Evolutionary conservation across 495 filamentous ascomycete species (phyloP).

Genomic region (Hypomontagnella monticulosa): DNA sequence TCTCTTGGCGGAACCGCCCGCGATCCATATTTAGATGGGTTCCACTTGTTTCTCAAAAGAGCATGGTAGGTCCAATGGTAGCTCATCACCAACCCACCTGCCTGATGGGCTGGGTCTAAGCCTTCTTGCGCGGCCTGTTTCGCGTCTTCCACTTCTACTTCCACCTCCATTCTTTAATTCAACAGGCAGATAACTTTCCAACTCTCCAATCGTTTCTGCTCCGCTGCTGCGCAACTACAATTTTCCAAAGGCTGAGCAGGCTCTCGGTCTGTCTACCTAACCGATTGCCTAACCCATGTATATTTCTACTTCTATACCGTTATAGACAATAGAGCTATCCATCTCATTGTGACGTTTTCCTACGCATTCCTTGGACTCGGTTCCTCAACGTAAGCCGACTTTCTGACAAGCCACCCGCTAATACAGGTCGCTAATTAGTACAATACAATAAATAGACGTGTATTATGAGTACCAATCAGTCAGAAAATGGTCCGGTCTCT

Average conservation of each 20-base stretch:
- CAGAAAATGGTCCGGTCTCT: conserved; percentile 32
- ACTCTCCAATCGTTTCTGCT: not conserved
- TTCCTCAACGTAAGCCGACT: conserved; percentile 23
- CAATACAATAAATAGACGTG: conserved; percentile 6
- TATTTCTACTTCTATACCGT: conserved; percentile 7
- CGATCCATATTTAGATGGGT: too few species aligned
- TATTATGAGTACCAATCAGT: conserved; percentile 43
- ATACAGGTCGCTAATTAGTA: not conserved
- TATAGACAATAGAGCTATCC: conserved; percentile 22
- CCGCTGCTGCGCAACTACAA: conserved; percentile 14
- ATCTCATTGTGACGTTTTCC: conserved; percentile 6
- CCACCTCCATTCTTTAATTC: too few species aligned
- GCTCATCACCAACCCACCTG: conserved; percentile 25
- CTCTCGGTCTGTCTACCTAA: conserved; percentile 32
- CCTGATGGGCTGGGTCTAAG: conserved; percentile 17
- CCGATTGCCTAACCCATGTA: conserved; percentile 22
- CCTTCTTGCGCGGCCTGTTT: not conserved
- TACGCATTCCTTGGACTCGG: conserved; percentile 1
- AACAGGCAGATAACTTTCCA: too few species aligned
- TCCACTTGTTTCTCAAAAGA: conserved; percentile 20
- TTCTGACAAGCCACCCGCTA: not conserved
- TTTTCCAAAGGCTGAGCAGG: conserved; percentile 38
- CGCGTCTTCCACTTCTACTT: not conserved
- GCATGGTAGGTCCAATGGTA: conserved; percentile 28
- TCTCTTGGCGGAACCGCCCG: conserved; percentile 14